A percentile compares a stretch with the other conserved stretches of the same genome.
Conservation (phyloP, 805 yeast genomes). For the Pichia occidentalis region DNA sequence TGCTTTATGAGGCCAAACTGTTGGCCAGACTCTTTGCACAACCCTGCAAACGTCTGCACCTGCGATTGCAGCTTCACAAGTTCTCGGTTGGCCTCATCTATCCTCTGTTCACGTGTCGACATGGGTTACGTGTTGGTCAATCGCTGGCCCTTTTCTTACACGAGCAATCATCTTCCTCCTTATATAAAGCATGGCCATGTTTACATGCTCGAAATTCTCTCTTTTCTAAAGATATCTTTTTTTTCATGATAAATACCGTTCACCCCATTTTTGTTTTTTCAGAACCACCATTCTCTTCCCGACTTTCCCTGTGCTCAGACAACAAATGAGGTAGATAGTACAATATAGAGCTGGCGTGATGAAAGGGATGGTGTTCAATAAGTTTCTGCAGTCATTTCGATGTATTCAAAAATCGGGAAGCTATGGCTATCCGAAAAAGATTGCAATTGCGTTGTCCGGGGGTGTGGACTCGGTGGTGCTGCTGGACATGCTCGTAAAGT, state of each 20-base stretch:
- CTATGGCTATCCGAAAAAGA: constrained; percentile 3
- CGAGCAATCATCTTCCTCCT: too few relatives aligned
- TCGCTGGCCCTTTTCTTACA: neutral
- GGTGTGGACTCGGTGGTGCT: constrained; percentile 79
- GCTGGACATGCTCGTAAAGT: constrained; percentile 38
- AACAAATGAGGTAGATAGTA: too few relatives aligned
- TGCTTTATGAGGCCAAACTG: constrained; percentile 25
- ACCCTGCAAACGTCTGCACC: constrained; percentile 17
- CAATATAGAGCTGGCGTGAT: too few relatives aligned
- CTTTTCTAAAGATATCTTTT: too few relatives aligned
- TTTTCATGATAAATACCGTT: too few relatives aligned
- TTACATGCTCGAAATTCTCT: too few relatives aligned
- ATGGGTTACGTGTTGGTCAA: neutral
- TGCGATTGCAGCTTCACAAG: constrained; percentile 20
- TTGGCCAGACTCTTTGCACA: constrained; percentile 19
- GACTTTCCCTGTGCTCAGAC: too few relatives aligned
- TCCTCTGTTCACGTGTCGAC: constrained; percentile 6
- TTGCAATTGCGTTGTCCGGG: constrained; percentile 59
- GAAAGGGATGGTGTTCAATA: neutral
- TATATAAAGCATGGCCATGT: too few relatives aligned
- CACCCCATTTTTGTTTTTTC: too few relatives aligned
- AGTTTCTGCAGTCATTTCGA: neutral
- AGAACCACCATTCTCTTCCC: too few relatives aligned
- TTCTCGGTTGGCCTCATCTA: constrained; percentile 13
- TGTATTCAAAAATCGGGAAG: neutral